A percentile compares a stretch with the other conserved stretches of the same genome.
phyloP scores from a whole-genome alignment of 192 early-diverging fungal genomes.

The Podila epicladia region DNA sequence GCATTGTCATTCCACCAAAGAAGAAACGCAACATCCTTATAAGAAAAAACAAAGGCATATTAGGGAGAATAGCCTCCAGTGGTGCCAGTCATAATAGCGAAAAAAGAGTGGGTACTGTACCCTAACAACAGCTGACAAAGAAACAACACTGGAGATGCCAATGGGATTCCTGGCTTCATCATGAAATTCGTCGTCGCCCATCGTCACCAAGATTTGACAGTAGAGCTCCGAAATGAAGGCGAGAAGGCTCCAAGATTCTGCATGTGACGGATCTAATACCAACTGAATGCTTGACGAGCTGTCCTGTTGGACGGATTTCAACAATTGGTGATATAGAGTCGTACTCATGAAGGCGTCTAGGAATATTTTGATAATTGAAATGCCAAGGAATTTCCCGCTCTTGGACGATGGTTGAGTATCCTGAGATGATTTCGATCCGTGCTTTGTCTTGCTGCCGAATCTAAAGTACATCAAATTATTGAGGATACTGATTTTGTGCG shows the following conservation, averaged over 20 bases:
- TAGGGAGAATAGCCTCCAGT: not conserved
- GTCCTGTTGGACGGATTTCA: slow-evolving; percentile 18
- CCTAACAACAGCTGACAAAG: slow-evolving; percentile 60
- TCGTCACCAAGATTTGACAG: slow-evolving; percentile 75
- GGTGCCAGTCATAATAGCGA: not conserved
- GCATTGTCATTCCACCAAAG: slow-evolving; percentile 73
- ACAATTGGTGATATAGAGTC: slow-evolving; percentile 11
- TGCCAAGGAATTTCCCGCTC: slow-evolving; percentile 32
- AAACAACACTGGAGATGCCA: slow-evolving; percentile 60
- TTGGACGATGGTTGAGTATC: slow-evolving; percentile 36
- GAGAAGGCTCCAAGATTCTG: slow-evolving; percentile 67
- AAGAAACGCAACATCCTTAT: slow-evolving; percentile 76
- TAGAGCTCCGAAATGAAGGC: slow-evolving; percentile 80
- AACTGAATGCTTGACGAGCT: slow-evolving; percentile 19
- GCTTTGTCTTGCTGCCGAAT: slow-evolving; percentile 25
- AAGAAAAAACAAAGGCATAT: slow-evolving; percentile 8
- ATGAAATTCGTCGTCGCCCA: slow-evolving; percentile 91
- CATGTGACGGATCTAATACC: slow-evolving; percentile 45
- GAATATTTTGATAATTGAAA: slow-evolving; percentile 29
- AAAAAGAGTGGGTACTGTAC: slow-evolving; percentile 37
- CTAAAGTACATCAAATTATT: slow-evolving; percentile 57
- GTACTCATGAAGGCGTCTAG: slow-evolving; percentile 38
- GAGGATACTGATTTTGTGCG: slow-evolving; percentile 62
- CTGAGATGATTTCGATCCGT: slow-evolving; percentile 3
- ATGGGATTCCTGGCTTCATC: slow-evolving; percentile 63